These are phyloP conservation scores for Penicillium sp. DNA, from an alignment of 2,329 filamentous ascomycete genomes.

Conservation along the genomic window DNA sequence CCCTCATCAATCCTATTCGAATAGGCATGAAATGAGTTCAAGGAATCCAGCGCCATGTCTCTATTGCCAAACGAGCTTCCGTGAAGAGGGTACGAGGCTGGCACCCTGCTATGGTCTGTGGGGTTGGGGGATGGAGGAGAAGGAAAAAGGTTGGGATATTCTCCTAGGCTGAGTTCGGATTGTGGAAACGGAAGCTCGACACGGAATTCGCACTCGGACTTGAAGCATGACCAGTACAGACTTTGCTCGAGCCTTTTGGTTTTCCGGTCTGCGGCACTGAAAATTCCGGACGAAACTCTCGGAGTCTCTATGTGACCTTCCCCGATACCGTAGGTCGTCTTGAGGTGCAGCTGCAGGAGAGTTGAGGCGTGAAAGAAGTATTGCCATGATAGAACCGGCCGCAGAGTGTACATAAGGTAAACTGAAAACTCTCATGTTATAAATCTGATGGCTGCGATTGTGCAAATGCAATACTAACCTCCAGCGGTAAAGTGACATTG, in stretches of 20 bases:
- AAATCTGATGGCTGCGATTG: no score
- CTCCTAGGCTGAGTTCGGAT: slow-evolving; percentile 37
- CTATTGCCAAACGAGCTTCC: no score
- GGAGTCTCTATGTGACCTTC: no score
- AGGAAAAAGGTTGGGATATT: slow-evolving; percentile 41
- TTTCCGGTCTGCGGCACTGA: background rate
- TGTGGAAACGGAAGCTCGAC: slow-evolving; percentile 35
- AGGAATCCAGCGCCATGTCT: no score
- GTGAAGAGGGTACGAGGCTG: no score
- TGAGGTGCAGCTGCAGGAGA: slow-evolving; percentile 42
- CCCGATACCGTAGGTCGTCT: slow-evolving; percentile 21
- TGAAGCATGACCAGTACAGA: slow-evolving; percentile 51
- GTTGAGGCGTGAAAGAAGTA: slow-evolving; percentile 40
- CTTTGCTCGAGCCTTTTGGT: slow-evolving; percentile 30
- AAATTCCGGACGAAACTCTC: no score
- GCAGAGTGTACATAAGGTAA: slow-evolving; percentile 42
- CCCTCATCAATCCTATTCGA: no score
- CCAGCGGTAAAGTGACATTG: slow-evolving; percentile 48
- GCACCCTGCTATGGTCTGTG: background rate
- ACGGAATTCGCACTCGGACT: slow-evolving; percentile 48
- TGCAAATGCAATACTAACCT: no score
- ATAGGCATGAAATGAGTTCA: no score
- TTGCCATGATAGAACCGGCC: slow-evolving; percentile 45
- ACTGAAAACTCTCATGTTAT: slow-evolving; percentile 12
- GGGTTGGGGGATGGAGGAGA: slow-evolving; percentile 28